Base-by-base conservation (phyloP, 2,329 filamentous ascomycete genomes). In the Gaeumannomyces sp. region DNA sequence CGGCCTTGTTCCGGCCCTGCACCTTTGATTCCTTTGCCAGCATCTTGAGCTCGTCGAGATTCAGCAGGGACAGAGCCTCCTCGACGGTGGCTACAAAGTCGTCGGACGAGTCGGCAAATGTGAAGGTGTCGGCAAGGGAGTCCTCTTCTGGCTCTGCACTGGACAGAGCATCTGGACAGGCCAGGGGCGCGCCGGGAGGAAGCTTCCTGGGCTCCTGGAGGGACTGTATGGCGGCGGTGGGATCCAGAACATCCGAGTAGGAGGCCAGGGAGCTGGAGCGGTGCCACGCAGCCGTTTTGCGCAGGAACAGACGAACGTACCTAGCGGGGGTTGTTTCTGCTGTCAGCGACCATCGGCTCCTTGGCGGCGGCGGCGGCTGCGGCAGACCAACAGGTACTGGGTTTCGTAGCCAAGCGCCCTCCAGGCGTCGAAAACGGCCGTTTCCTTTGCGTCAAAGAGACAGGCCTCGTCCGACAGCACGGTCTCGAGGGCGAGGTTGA, bases 211-310 rank as follows among this genome's bases (percentile, higher is more conserved):
- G 69, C 53, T 74, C 73, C 70, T 95, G 90, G 6, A 98, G 79
- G 60, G 80, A 82, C 16, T 79, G 75, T 4, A 93, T 87, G 1
- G 92, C 90, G 19, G 77, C 73, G 19, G 87, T 80, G 56, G 93
- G 80, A 73, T 97, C 86, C 59, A 88, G 84, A 67, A 99, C 90
- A 73, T 98, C 93, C 68, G 87, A 85, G 71, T 94, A 86, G 71
- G 97, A 97, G 2, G 87, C 86, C 31, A 99, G 77, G 28, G 87
- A 86, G 70, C 84, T 86, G 68, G 92, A 84, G 13, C 95, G 88
- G 79, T 97, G 93, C 95, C 95, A 99, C 1, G 88, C 88, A 28
- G 91, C 90, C 1, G 92, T 92, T 75, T 99, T 99, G 60, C 95
- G 88, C 3, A 99, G 81, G 72, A 99, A 99, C 1, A 99, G 79